Conservation (phyloP, 179 eudicot species). For the Beta lomatogona region DNA sequence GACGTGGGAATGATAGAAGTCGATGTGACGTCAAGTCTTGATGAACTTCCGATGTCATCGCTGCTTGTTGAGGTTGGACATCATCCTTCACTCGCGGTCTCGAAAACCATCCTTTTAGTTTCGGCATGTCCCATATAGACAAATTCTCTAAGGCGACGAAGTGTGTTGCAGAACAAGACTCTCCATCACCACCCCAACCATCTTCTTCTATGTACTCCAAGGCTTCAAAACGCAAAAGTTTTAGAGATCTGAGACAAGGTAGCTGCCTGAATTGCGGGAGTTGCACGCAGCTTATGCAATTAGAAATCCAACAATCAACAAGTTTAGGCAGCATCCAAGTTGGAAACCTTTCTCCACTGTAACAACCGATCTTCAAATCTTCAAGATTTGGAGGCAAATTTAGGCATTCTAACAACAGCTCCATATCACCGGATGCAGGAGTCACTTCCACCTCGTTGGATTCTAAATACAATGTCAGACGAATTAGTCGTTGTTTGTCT, state of each 20-base stretch:
- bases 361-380: not conserved
- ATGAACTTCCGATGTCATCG: not conserved
- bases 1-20: not conserved
- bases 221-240: not conserved
- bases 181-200: not conserved
- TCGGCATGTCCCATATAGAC: accelerated
- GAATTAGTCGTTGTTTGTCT: not conserved
- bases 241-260: not conserved
- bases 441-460: not conserved
- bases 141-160: not conserved
- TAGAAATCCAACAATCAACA: not conserved
- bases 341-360: not conserved
- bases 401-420: not conserved
- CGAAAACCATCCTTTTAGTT: constrained; percentile 4
- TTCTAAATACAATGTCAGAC: too few relatives aligned
- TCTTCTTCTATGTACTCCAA: constrained; percentile 13
- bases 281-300: not conserved
- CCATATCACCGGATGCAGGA: not conserved
- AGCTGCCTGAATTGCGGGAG: constrained; percentile 18
- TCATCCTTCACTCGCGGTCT: not conserved
- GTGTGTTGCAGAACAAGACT: not conserved
- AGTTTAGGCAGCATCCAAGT: not conserved
- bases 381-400: constrained; percentile 4
- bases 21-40: not conserved
- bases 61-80: not conserved